Evolutionary conservation across 352 stramenopile genomes (phyloP).

Genomic region (Phytophthora boehmeriae): DNA sequence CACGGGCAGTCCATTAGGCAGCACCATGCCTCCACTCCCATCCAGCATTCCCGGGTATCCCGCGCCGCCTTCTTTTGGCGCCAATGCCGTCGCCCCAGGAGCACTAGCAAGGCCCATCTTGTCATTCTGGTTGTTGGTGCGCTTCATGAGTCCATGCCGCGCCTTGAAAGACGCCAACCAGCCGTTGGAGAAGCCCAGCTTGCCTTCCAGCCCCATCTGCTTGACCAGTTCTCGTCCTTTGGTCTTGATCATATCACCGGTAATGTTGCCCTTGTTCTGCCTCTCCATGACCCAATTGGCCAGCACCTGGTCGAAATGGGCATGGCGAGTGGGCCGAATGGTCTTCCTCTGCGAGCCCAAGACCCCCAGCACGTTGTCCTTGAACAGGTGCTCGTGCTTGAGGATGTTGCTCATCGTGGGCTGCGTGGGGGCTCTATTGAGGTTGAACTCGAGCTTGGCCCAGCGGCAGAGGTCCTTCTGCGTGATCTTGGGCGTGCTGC

Average conservation of each 20-base stretch:
- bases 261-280: conserved; percentile 89
- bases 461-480: conserved; percentile 89
- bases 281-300: conserved; percentile 91
- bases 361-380: conserved; percentile 82
- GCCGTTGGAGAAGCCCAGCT: conserved; percentile 87
- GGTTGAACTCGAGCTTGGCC: conserved; percentile 90
- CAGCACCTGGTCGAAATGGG: conserved; percentile 85
- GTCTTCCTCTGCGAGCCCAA: conserved; percentile 83
- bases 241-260: conserved; percentile 89
- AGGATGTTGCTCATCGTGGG: conserved; percentile 86
- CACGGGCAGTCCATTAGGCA: conserved; percentile 50
- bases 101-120: conserved; percentile 22
- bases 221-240: conserved; percentile 84
- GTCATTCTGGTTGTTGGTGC: conserved; percentile 46
- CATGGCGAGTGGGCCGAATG: conserved; percentile 76
- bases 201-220: conserved; percentile 83
- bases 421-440: conserved; percentile 82
- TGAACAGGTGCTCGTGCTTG: conserved; percentile 88
- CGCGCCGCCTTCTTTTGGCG: conserved; percentile 25
- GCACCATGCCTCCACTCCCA: conserved; percentile 49
- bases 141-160: conserved; percentile 82
- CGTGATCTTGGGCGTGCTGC: conserved; percentile 86
- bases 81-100: not conserved
- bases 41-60: conserved; percentile 53
- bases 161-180: conserved; percentile 88